Percentiles rank a stretch among this genome's conserved stretches.
Evolutionary conservation across 2,329 filamentous ascomycete species (phyloP).

Genomic region (Epichloe sp.): DNA sequence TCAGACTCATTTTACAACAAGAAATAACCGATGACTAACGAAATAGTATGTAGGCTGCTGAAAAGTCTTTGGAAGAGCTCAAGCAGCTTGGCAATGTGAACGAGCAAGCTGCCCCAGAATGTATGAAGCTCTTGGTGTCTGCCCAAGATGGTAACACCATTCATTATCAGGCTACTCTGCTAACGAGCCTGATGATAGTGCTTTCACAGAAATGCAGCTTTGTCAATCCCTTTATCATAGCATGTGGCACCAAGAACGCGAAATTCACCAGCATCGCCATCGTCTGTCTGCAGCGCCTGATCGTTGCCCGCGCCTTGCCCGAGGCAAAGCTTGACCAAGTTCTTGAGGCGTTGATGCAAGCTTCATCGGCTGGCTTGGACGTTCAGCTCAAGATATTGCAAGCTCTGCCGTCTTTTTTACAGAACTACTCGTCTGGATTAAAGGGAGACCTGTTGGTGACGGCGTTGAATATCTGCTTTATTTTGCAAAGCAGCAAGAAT

Average conservation of each 20-base stretch:
- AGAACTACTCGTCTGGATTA: conserved; percentile 77
- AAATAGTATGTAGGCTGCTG: conserved; percentile 54
- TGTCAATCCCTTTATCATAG: conserved; percentile 85
- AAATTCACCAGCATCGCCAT: conserved; percentile 84
- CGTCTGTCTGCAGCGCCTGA: conserved; percentile 77
- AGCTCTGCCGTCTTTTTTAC: conserved; percentile 66
- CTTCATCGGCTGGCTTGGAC: conserved; percentile 67
- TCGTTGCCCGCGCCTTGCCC: conserved; percentile 69
- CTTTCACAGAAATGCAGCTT: conserved; percentile 71
- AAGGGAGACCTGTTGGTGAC: conserved; percentile 70
- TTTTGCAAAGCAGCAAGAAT: conserved; percentile 83
- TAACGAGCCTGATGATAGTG: conserved; percentile 41
- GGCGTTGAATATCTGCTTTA: conserved; percentile 80
- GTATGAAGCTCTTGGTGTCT: conserved; percentile 11
- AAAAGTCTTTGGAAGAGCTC: conserved; percentile 84
- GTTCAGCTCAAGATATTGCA: conserved; percentile 94
- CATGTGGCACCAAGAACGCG: conserved; percentile 77
- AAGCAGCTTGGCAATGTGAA: conserved; percentile 34
- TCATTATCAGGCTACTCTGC: conserved; percentile 6
- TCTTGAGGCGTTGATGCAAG: conserved; percentile 76
- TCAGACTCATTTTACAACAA: not conserved
- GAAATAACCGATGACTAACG: not conserved
- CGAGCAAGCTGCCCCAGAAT: conserved; percentile 26
- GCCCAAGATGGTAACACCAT: conserved; percentile 2
- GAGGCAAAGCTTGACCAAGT: conserved; percentile 71